A percentile compares a stretch with the other conserved stretches of the same genome.
Evolutionary conservation across 2,329 filamentous ascomycete genomes (phyloP).

Genomic region (Aureobasidium pullulans): DNA sequence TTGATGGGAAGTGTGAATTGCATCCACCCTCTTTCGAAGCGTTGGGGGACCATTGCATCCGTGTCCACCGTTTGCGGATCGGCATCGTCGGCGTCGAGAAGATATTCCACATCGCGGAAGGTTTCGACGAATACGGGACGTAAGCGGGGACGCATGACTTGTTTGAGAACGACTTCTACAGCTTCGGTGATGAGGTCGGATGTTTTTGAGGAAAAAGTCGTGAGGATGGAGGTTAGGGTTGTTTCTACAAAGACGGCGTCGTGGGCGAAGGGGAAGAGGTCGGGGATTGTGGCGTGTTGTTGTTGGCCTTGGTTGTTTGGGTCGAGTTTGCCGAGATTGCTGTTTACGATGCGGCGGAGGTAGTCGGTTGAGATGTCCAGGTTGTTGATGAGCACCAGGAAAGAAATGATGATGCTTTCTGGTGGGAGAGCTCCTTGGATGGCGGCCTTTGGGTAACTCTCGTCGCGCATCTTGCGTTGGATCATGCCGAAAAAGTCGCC

Average conservation of each 20-base stretch:
- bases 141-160: constrained; percentile 77
- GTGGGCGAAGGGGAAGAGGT: constrained; percentile 71
- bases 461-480: constrained; percentile 94
- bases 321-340: constrained; percentile 45
- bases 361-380: constrained; percentile 90
- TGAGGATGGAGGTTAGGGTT: constrained; percentile 61
- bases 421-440: constrained; percentile 76
- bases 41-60: constrained; percentile 62
- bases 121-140: constrained; percentile 78
- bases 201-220: constrained; percentile 68
- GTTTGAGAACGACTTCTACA: constrained; percentile 76
- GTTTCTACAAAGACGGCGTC: constrained; percentile 64
- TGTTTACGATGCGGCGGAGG: constrained; percentile 72
- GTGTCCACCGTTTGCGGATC: constrained; percentile 35
- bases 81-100: constrained; percentile 45
- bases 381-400: constrained; percentile 91
- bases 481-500: constrained; percentile 95
- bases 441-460: constrained; percentile 76
- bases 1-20: constrained; percentile 76
- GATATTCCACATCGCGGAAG: constrained; percentile 88
- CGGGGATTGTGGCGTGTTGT: constrained; percentile 27
- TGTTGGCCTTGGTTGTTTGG: constrained; percentile 25
- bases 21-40: constrained; percentile 82
- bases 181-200: constrained; percentile 77
- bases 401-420: constrained; percentile 80